Percentiles rank a stretch among this genome's conserved stretches.
Conservation (phyloP, 179 eudicot genomes). For the Spergularia azorica region DNA sequence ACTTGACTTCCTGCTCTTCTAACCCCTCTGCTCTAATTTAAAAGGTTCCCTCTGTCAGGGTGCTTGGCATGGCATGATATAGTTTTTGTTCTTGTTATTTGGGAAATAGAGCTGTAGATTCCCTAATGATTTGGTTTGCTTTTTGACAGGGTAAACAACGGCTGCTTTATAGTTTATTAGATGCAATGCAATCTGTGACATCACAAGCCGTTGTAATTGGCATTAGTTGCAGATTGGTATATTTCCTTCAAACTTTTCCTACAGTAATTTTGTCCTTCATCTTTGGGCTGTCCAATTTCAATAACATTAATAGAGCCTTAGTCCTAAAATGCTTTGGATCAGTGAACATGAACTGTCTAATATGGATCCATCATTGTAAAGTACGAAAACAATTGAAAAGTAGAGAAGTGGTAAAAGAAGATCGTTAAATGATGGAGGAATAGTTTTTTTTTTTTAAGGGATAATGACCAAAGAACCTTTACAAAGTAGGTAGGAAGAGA, state of each 20-base stretch:
- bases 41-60: not conserved
- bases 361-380: too few relatives aligned
- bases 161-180: slow-evolving; percentile 85
- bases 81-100: not conserved
- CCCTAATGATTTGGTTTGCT: not conserved
- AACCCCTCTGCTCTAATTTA: not conserved
- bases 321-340: too few relatives aligned
- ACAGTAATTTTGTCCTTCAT: not conserved
- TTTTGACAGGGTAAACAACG: slow-evolving; percentile 85
- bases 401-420: too few relatives aligned
- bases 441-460: too few relatives aligned
- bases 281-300: not conserved
- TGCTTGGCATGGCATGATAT: not conserved
- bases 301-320: not conserved
- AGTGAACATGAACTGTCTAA: too few relatives aligned
- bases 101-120: not conserved
- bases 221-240: slow-evolving; percentile 85
- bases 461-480: too few relatives aligned
- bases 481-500: too few relatives aligned
- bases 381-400: too few relatives aligned
- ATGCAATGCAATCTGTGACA: slow-evolving; percentile 95
- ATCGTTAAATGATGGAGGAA: too few relatives aligned
- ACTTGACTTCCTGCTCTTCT: slow-evolving; percentile 6
- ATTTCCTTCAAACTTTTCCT: slow-evolving; percentile 11
- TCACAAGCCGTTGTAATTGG: slow-evolving; percentile 94